Evolutionary conservation across 495 filamentous ascomycete genomes (phyloP).

Genomic region (Tuber aestivum): DNA sequence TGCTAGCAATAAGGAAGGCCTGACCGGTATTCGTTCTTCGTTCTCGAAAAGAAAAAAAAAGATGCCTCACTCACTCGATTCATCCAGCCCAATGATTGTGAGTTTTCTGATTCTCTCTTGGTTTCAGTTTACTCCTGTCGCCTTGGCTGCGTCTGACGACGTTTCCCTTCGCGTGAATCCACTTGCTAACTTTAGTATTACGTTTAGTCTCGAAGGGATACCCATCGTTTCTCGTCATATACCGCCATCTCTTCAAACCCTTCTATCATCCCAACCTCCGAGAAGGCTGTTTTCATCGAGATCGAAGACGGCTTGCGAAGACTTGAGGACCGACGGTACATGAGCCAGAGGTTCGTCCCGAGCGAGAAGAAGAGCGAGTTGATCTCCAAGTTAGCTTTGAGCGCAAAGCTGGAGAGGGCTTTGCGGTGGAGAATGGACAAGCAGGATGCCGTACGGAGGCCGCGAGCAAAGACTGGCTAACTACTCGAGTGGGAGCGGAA

Average conservation of each 20-base stretch:
- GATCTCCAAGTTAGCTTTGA: constrained; percentile 81
- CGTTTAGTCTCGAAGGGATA: constrained; percentile 30
- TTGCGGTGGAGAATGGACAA: constrained; percentile 80
- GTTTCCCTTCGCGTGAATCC: background rate
- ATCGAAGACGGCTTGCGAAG: constrained; percentile 79
- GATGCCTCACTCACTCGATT: constrained; percentile 40
- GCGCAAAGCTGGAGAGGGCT: constrained; percentile 90
- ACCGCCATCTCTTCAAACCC: constrained; percentile 32
- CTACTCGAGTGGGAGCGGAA: background rate
- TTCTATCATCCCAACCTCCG: constrained; percentile 29
- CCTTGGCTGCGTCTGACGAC: background rate
- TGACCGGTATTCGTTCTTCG: background rate
- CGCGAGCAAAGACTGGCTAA: constrained; percentile 44
- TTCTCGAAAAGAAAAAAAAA: constrained; percentile 5
- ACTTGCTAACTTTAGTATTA: constrained; percentile 15
- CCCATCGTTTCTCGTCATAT: constrained; percentile 37
- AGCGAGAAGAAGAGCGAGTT: constrained; percentile 76
- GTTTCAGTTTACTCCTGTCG: background rate
- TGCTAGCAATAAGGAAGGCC: constrained; percentile 5
- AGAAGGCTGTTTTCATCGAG: constrained; percentile 44
- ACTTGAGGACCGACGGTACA: constrained; percentile 82
- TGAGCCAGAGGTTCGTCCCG: constrained; percentile 76
- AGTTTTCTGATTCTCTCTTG: constrained; percentile 21
- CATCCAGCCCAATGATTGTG: constrained; percentile 41
- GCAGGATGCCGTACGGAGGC: constrained; percentile 84